Conservation (phyloP, 2,329 filamentous ascomycete species). For the Alternaria rosae region DNA sequence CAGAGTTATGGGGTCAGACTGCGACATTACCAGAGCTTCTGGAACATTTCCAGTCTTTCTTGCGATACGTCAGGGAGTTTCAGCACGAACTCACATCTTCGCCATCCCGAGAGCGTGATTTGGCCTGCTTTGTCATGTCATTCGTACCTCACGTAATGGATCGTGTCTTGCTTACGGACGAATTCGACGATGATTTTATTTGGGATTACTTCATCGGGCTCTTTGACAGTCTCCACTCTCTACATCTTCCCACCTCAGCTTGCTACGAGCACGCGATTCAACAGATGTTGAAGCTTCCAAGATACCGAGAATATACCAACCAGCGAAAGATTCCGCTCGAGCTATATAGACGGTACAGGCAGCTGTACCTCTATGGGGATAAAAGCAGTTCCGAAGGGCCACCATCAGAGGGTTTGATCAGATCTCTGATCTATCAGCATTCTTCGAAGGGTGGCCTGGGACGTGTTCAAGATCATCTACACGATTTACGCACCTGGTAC, state of each 20-base stretch:
- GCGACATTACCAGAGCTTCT: slow-evolving; percentile 33
- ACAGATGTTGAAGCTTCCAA: slow-evolving; percentile 32
- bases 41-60: slow-evolving; percentile 36
- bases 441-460: slow-evolving; percentile 23
- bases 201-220: slow-evolving; percentile 34
- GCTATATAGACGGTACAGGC: slow-evolving; percentile 37
- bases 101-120: slow-evolving; percentile 14
- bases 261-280: slow-evolving; percentile 41
- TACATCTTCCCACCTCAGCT: slow-evolving; percentile 25
- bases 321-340: slow-evolving; percentile 33
- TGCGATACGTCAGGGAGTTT: slow-evolving; percentile 34
- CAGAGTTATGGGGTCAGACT: slow-evolving; percentile 36
- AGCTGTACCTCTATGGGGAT: slow-evolving; percentile 23
- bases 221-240: slow-evolving; percentile 30
- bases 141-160: slow-evolving; percentile 40
- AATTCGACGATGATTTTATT: slow-evolving; percentile 36
- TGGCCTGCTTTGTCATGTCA: slow-evolving; percentile 35
- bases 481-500: slow-evolving; percentile 39
- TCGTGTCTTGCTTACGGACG: slow-evolving; percentile 24
- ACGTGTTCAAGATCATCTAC: slow-evolving; percentile 28
- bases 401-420: slow-evolving; percentile 33
- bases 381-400: slow-evolving; percentile 6
- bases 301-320: slow-evolving; percentile 40
- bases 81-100: slow-evolving; percentile 32
- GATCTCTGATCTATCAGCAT: slow-evolving; percentile 31